Conservation (phyloP, 148 eudicot species). For the Rhododendron ovatum region DNA sequence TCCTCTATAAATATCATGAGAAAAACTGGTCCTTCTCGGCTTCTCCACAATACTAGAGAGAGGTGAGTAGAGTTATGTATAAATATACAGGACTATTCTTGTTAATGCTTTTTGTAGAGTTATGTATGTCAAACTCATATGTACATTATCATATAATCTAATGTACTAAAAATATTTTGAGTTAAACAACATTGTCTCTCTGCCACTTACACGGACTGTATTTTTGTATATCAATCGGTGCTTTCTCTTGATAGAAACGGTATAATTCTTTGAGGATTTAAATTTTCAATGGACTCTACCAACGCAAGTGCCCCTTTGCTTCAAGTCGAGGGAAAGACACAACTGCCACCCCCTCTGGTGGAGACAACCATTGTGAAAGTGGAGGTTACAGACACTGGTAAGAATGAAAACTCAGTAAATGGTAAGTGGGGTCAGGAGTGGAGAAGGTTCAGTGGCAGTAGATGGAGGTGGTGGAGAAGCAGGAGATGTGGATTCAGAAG, state of each 20-base stretch:
- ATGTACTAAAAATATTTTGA: background rate
- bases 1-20: background rate
- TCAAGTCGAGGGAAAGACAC: background rate
- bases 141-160: background rate
- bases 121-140: background rate
- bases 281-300: background rate
- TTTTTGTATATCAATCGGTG: background rate
- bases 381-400: background rate
- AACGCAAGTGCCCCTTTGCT: background rate
- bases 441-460: background rate
- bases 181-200: background rate
- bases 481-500: background rate
- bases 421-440: background rate
- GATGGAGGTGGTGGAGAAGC: background rate
- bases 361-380: background rate
- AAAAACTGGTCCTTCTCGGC: background rate
- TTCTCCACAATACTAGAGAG: background rate
- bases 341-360: background rate
- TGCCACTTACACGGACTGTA: background rate
- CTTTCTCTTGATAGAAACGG: background rate
- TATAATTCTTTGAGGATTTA: no score
- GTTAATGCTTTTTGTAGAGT: background rate
- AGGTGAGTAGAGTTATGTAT: background rate
- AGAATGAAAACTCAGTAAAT: background rate
- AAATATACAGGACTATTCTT: background rate